phyloP scores from a whole-genome alignment of 768 basidiomycete species.

The Tylopilus subfusipes region DNA sequence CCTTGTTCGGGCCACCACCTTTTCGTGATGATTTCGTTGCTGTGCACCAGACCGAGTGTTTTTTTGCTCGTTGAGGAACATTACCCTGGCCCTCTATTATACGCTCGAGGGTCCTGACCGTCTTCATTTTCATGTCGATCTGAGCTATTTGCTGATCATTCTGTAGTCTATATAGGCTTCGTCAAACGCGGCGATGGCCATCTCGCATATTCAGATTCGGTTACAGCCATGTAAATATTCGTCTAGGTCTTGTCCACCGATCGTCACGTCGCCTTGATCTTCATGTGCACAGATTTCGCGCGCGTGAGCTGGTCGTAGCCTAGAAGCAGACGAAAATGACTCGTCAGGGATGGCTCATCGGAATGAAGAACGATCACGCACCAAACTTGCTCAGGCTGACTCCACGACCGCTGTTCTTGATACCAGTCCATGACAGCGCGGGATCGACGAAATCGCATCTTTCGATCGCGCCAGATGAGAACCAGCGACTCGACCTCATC shows the following conservation, averaged over 20 bases:
- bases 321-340: conserved; percentile 23
- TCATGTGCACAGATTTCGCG: conserved; percentile 81
- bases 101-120: conserved; percentile 35
- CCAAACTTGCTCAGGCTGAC: conserved; percentile 89
- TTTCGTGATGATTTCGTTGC: conserved; percentile 32
- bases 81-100: conserved; percentile 30
- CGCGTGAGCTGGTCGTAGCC: conserved; percentile 85
- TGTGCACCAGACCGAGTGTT: conserved; percentile 38
- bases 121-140: not conserved
- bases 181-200: not conserved
- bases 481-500: not conserved
- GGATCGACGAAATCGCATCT: conserved; percentile 92
- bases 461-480: not conserved
- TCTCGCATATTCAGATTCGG: not conserved
- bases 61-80: conserved; percentile 30
- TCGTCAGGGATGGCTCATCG: not conserved
- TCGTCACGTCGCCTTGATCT: conserved; percentile 50
- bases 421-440: conserved; percentile 90
- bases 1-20: not conserved
- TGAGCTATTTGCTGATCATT: conserved; percentile 1
- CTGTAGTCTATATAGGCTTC: not conserved
- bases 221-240: not conserved
- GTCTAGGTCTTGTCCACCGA: too few relatives aligned
- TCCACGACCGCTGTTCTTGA: conserved; percentile 90
- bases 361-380: conserved; percentile 33